Percentiles rank a stretch among this genome's conserved stretches.
phyloP scores from a whole-genome alignment of 805 yeast genomes.

The Nakazawaea ishiwadae region DNA sequence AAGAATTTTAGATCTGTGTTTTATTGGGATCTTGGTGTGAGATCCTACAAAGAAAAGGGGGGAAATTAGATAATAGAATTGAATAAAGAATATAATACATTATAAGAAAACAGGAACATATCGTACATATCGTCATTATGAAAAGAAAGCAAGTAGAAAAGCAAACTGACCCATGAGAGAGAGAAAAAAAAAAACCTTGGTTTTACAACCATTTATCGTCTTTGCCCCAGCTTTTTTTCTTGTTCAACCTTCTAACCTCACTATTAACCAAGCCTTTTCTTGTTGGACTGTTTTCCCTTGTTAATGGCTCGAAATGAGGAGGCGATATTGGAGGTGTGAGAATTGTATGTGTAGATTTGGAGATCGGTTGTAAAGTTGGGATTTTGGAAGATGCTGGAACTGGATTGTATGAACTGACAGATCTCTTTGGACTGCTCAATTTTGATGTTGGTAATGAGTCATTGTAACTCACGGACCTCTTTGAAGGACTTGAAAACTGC shows the following conservation, averaged over 20 bases:
- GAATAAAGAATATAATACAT: background rate
- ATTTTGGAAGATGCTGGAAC: background rate
- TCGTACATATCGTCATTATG: background rate
- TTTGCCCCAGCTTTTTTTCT: slow-evolving; percentile 12
- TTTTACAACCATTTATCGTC: slow-evolving; percentile 14
- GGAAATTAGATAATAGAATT: background rate
- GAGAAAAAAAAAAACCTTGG: slow-evolving; percentile 22
- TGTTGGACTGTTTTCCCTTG: too few relatives aligned
- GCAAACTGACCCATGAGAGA: background rate
- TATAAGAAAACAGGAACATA: background rate
- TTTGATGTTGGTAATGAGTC: slow-evolving; percentile 3
- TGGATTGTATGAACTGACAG: background rate
- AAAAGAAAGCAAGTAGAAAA: background rate
- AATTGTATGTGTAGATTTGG: background rate
- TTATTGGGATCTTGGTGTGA: slow-evolving; percentile 53
- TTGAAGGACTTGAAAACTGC: slow-evolving; percentile 2
- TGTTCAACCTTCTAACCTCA: slow-evolving; percentile 5
- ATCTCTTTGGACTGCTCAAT: slow-evolving; percentile 5
- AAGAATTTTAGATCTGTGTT: slow-evolving; percentile 70
- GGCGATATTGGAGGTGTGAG: slow-evolving; percentile 10
- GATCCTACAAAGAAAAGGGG: too few relatives aligned
- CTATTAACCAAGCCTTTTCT: background rate
- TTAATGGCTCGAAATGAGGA: background rate
- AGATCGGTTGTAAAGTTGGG: background rate
- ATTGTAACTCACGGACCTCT: slow-evolving; percentile 9